These are phyloP conservation scores for Lichtheimia ornata DNA, from an alignment of 371 early-diverging fungal species.

Conservation along the genomic window DNA sequence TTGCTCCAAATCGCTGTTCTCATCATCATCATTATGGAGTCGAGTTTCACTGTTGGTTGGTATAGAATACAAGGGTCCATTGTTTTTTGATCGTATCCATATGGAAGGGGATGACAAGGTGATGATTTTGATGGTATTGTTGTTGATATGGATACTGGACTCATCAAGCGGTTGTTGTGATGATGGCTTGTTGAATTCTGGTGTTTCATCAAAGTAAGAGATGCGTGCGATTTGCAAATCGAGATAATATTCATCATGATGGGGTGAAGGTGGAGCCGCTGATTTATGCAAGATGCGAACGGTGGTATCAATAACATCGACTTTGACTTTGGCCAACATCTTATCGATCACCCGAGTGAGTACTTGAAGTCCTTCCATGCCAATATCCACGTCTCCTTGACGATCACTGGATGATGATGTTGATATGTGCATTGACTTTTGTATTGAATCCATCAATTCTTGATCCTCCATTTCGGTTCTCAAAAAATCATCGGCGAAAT, in stretches of 20 bases:
- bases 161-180: constrained; percentile 10
- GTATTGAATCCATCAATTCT: constrained; percentile 57
- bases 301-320: constrained; percentile 54
- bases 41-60: constrained; percentile 27
- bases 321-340: constrained; percentile 64
- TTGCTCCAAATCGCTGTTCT: constrained; percentile 19
- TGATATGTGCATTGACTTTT: constrained; percentile 52
- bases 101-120: constrained; percentile 37
- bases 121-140: constrained; percentile 47
- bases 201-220: constrained; percentile 65
- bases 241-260: constrained; percentile 46
- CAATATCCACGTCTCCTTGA: constrained; percentile 27
- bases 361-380: constrained; percentile 65
- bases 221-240: constrained; percentile 59
- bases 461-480: constrained; percentile 66
- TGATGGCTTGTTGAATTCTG: constrained; percentile 34
- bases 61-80: constrained; percentile 17
- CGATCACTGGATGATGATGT: constrained; percentile 2
- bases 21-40: constrained; percentile 4
- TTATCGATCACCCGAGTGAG: constrained; percentile 71
- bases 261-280: constrained; percentile 12
- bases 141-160: constrained; percentile 40
- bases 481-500: constrained; percentile 87
- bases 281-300: constrained; percentile 61
- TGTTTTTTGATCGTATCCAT: constrained; percentile 31